These are phyloP conservation scores for Remersonia thermophila DNA, from an alignment of 2,329 filamentous ascomycete species.

Conservation along the genomic window DNA sequence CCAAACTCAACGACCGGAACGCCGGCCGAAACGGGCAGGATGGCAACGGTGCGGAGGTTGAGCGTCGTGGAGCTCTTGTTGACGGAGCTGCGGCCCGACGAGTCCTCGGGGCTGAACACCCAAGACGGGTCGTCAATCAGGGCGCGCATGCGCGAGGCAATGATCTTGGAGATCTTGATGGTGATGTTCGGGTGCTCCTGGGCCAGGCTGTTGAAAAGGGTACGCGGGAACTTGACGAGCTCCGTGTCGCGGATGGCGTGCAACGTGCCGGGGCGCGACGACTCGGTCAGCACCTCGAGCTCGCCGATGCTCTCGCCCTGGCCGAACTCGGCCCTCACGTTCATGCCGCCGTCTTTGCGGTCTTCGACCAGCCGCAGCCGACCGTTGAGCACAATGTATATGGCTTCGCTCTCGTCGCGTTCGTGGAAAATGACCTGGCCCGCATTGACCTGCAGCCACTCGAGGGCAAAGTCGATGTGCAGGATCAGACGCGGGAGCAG, in stretches of 20 bases:
- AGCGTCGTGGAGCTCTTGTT: constrained; percentile 71
- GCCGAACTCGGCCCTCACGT: constrained; percentile 81
- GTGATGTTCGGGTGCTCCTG: constrained; percentile 97
- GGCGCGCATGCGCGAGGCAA: constrained; percentile 85
- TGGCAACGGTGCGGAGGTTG: constrained; percentile 84
- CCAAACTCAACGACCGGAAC: constrained; percentile 93
- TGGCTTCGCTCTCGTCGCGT: constrained; percentile 91
- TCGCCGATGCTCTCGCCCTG: constrained; percentile 97
- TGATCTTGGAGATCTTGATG: constrained; percentile 98
- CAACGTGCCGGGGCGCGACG: constrained; percentile 74
- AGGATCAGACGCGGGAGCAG: constrained; percentile 80
- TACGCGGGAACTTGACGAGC: constrained; percentile 88
- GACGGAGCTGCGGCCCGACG: constrained; percentile 41
- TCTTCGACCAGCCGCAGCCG: constrained; percentile 77
- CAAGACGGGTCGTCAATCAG: constrained; percentile 66
- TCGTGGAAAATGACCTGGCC: constrained; percentile 92
- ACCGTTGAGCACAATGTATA: constrained; percentile 94
- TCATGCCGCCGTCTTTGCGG: constrained; percentile 66
- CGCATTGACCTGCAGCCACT: constrained; percentile 95
- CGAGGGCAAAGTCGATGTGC: constrained; percentile 94
- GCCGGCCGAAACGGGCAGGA: constrained; percentile 80
- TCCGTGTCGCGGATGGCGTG: constrained; percentile 96
- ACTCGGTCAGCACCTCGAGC: constrained; percentile 92
- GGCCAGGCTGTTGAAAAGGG: constrained; percentile 91
- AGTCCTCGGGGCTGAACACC: constrained; percentile 52